Base-by-base conservation (phyloP, 2,329 filamentous ascomycete genomes). In the Microsporum audouinii region DNA sequence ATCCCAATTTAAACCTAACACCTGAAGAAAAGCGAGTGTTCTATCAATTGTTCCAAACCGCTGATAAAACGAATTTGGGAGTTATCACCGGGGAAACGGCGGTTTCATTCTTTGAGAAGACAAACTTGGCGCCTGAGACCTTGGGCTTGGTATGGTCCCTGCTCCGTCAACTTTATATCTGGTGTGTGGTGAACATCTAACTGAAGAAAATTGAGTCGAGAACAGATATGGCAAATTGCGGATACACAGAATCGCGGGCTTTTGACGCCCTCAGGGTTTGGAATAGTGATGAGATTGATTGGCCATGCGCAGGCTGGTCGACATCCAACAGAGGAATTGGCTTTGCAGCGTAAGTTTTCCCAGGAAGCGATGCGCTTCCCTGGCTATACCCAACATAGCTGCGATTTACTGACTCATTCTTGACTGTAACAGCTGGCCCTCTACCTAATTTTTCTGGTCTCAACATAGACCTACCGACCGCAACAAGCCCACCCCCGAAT, bases 71-170 rank as follows among this genome's bases (percentile, higher is more conserved):
- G 68, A 88, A 84, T 72, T 87, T 96, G 62, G 91, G 91, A 61
- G 91, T 97, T 65, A 89, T 99, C 38, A 96, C 94, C 17, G 94
- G 94, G 75, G 94, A 99, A 76, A 83, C 95, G 64, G 94, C 94
- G 62, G 91, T 99, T 73, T 89, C 91, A 73, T 97, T 99, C 80
- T 99, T 99, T 72, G 91, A 97, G 76, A 94, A 94, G 80, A 97
- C 94, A 53, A 87, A 88, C 67, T 81, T 99, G 57, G 85, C 92
- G 64, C 89, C 91, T 60, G 85, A 89, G 64, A 82, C 94, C 57
- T 81, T 99, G 63, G 94, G 92, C 75, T 87, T 95, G 84, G 89
- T 92, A 77, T 67, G 84, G 79, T 56, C 27, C 23, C 23, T 41
- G 27, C 8, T 27, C 4, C 38, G 14, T 41, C 49, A 2, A 10